Conservation (phyloP, 2,329 filamentous ascomycete species). For the Epichloe glyceriae region DNA sequence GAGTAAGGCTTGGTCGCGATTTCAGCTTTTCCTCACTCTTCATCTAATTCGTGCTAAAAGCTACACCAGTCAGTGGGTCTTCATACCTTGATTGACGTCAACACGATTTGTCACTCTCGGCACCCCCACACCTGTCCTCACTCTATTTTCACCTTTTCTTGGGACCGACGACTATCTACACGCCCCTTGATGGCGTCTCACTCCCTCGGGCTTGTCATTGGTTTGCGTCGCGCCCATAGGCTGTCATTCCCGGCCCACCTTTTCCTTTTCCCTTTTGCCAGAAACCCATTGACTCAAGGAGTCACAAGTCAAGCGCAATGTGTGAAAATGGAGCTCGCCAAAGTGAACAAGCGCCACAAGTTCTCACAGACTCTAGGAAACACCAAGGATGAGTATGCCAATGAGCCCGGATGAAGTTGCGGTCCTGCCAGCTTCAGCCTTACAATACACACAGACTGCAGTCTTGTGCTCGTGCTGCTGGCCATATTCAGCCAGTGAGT, state of each 20-base stretch:
- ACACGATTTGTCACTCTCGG: background rate
- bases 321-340: too few relatives aligned
- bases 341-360: too few relatives aligned
- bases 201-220: background rate
- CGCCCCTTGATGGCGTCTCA: background rate
- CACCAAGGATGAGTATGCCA: too few relatives aligned
- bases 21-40: background rate
- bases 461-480: background rate
- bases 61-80: background rate
- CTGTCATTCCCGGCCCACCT: background rate
- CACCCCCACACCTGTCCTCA: background rate
- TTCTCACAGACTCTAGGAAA: too few relatives aligned
- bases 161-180: background rate
- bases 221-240: background rate
- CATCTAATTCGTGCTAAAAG: background rate
- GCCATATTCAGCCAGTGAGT: too few relatives aligned
- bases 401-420: too few relatives aligned
- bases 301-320: background rate
- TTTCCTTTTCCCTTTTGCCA: too few relatives aligned
- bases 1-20: background rate
- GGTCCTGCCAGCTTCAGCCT: too few relatives aligned
- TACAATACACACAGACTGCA: too few relatives aligned
- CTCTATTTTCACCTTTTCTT: background rate
- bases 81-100: background rate
- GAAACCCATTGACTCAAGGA: background rate